phyloP scores from a whole-genome alignment of 1,284 basidiomycete genomes.

The Stygiomarasmius scandens region DNA sequence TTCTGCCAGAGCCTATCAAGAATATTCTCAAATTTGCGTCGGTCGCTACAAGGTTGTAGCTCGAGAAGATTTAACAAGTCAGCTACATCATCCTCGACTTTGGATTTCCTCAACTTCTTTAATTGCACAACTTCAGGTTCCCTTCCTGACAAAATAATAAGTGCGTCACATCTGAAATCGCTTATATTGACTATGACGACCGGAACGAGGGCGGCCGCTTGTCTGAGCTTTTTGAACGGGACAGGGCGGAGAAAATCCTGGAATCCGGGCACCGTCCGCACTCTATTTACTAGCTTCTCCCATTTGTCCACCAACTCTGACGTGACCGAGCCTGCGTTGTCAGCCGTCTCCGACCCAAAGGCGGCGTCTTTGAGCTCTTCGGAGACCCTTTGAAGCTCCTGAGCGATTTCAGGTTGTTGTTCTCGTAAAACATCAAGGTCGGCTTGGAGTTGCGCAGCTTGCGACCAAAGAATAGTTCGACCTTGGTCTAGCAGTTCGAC shows the following conservation, averaged over 20 bases:
- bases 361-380: neutral
- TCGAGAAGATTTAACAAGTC: neutral
- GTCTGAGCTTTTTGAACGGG: constrained; percentile 2
- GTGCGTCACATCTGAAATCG: constrained; percentile 7
- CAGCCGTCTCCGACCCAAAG: neutral
- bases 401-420: neutral
- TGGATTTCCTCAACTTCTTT: neutral
- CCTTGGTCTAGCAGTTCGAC: constrained; percentile 38
- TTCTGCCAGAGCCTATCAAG: neutral
- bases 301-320: neutral
- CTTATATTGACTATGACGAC: constrained; percentile 9
- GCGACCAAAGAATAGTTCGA: constrained; percentile 32
- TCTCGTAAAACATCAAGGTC: constrained; percentile 23
- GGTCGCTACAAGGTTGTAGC: neutral
- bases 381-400: neutral
- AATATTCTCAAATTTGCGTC: neutral
- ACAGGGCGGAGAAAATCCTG: constrained; percentile 1
- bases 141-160: neutral
- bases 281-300: neutral
- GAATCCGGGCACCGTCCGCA: constrained; percentile 1
- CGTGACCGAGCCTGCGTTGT: neutral
- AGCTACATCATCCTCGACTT: neutral
- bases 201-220: constrained; percentile 7
- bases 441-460: constrained; percentile 22
- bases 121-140: neutral